Percentiles rank a stretch among this genome's conserved stretches.
Evolutionary conservation across 352 stramenopile species (phyloP).

Genomic region (Globisporangium barbulae): DNA sequence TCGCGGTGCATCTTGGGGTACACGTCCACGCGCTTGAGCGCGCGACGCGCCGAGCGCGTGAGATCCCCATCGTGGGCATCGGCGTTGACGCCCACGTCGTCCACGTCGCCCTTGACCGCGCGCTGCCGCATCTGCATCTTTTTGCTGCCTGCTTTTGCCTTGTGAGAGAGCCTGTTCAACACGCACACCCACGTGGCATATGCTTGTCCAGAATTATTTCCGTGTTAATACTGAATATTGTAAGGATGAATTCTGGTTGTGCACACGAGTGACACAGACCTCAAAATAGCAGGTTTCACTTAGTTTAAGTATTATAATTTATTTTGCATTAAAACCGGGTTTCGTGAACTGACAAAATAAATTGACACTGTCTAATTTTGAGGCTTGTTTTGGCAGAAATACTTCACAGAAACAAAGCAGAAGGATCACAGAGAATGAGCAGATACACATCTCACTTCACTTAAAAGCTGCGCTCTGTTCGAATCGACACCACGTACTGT

Average conservation of each 20-base stretch:
- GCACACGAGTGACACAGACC: neutral
- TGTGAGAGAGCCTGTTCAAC: neutral
- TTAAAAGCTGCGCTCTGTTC: no score
- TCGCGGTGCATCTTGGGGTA: conserved; percentile 96
- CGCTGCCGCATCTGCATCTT: conserved; percentile 52
- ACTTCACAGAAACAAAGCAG: no score
- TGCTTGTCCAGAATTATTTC: no score
- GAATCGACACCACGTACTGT: no score
- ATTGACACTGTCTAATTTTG: no score
- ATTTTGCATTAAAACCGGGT: no score
- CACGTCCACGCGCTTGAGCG: conserved; percentile 85
- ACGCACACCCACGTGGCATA: neutral
- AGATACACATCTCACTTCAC: no score
- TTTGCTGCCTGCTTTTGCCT: neutral
- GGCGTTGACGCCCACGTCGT: conserved; percentile 33
- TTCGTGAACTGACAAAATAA: no score
- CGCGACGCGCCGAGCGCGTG: conserved; percentile 46
- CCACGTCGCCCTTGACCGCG: conserved; percentile 53
- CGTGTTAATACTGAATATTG: neutral
- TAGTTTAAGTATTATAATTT: no score
- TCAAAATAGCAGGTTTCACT: neutral
- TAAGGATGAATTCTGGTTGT: no score
- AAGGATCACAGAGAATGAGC: no score
- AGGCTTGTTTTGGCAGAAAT: no score
- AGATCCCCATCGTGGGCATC: conserved; percentile 34